Base-by-base conservation (phyloP, 2,329 filamentous ascomycete species). In the Furcasterigmium furcatum region DNA sequence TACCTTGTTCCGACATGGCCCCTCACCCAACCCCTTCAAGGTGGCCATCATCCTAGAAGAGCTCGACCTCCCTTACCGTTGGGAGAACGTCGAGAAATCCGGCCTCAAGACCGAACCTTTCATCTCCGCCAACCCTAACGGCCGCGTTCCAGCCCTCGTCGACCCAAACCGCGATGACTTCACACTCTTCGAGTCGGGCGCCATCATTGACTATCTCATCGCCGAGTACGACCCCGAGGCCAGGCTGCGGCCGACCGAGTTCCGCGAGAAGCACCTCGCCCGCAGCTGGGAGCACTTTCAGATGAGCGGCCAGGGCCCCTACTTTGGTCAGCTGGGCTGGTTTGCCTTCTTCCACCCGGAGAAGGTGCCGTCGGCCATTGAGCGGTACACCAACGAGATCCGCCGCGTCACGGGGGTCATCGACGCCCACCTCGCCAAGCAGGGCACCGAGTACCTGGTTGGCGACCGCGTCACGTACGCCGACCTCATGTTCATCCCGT, bases 271-370 rank as follows among this genome's bases (percentile, higher is more conserved):
- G 43, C 63, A 56, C 50, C 48, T 49, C 4, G 45, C 36, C 3
- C 44, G 43, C 43, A 42, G 43, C 34, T 49, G 29, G 5, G 20
- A 40, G 34, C 16, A 43, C 27, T 51, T 49, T 14, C 47, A 49
- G n/a, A 32, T 44, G 22, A 45, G 44, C 4, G 47, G 49, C 32
- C 47, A 49, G 53, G 71, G 67, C 1, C 71, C 70, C 0, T 76
- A 73, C 51, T 74, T 58, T 38, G 72, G 71, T 4, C 67, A 74
- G 51, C 49, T 48, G 3, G 52, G 44, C 8, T 68, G 67, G 64
- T 73, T 74, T 56, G 36, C 21, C 13, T 44, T 52, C 7, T 47
- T 38, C 48, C 56, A 63, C 44, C 50, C 49, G 2, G 62, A 62
- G 29, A 46, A 58, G 12, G 44, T 64, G 10, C 56, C 55, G 9